Evolutionary conservation across 2,329 filamentous ascomycete species (phyloP), one percentile per base, ranked within the genome.

Genomic region (Calonectria pauciramosa): DNA sequence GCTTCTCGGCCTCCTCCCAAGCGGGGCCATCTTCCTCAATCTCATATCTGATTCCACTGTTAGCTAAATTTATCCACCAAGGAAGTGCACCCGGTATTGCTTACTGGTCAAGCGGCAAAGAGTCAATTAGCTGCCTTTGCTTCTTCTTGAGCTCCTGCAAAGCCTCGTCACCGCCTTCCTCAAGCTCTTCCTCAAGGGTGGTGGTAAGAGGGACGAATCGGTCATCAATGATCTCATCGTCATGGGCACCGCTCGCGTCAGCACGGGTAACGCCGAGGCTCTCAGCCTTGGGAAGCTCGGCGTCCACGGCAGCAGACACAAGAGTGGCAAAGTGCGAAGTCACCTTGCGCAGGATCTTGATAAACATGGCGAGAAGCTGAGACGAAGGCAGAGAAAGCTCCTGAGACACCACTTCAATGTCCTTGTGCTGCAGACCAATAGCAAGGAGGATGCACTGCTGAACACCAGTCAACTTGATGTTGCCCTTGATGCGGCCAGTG

Each of bases 331-430:
- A 97, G 82, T 96, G 91, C 3, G 91, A 89, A 3, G 94, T 94
- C 49, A 98, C 90, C 87, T 99, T 99, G 78, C 96, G 92, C 74
- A 98, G 90, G 75, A 98, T 94, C 89, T 99, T 99, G 84, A 98
- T 95, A 85, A 99, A 99, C 94, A 99, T 98, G 75, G 96, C 96
- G 76, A 99, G 89, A 4, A 98, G 88, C 86, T 99, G 97, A 56
- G 93, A 93, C 3, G 92, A 90, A 0, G 91, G 92, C 8, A 98
- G 86, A 10, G 90, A 90, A 4, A 98, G 86, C 82, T 99, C 97
- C 76, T 93, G 92, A 75, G 96, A 94, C 11, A 98, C 87, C 16
- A 91, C 90, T 18, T 97, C 95, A 34, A 99, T 88, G 49, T 94
- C 93, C 87, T 99, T 99, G 78, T 94, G 92, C 85, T 99, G 97